Percentiles rank a stretch among this genome's conserved stretches.
Conservation (phyloP, 257 asterid species). For the Solanum rostratum region DNA sequence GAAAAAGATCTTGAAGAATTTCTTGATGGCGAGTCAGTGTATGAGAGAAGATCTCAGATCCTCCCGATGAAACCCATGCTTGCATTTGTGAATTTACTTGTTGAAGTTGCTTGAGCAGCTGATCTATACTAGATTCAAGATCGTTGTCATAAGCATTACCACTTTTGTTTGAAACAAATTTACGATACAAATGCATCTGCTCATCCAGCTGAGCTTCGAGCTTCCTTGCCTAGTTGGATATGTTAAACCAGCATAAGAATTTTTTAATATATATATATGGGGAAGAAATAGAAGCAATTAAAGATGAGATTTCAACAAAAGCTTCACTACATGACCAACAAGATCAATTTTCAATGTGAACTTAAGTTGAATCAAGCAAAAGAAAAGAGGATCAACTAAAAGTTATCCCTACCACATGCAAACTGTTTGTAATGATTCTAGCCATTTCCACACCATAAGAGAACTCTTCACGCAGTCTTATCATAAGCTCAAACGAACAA, state of each 20-base stretch:
- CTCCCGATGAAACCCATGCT: slow-evolving; percentile 96
- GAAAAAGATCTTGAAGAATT: slow-evolving; percentile 91
- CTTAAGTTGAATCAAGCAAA: not conserved
- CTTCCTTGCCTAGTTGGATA: slow-evolving; percentile 60
- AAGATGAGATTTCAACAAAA: not conserved
- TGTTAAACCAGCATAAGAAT: not conserved
- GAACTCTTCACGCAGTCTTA: not conserved
- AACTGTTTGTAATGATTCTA: not conserved
- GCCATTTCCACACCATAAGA: not conserved
- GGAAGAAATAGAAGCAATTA: not conserved
- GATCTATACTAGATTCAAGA: slow-evolving; percentile 69
- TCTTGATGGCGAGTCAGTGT: slow-evolving; percentile 95
- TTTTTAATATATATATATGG: not conserved
- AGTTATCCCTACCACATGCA: not conserved
- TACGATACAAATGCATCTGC: slow-evolving; percentile 89
- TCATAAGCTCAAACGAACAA: not conserved
- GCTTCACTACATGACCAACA: not conserved
- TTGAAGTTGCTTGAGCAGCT: slow-evolving; percentile 80
- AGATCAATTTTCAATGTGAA: not conserved
- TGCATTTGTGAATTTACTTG: slow-evolving; percentile 88
- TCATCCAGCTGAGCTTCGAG: slow-evolving; percentile 93
- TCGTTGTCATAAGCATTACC: slow-evolving; percentile 49
- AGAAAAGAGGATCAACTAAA: not conserved
- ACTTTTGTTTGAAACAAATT: slow-evolving; percentile 53
- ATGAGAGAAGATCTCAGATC: slow-evolving; percentile 90